These are phyloP conservation scores for Obelidium mucronatum DNA, from an alignment of 192 early-diverging fungal genomes.

Conservation along the genomic window DNA sequence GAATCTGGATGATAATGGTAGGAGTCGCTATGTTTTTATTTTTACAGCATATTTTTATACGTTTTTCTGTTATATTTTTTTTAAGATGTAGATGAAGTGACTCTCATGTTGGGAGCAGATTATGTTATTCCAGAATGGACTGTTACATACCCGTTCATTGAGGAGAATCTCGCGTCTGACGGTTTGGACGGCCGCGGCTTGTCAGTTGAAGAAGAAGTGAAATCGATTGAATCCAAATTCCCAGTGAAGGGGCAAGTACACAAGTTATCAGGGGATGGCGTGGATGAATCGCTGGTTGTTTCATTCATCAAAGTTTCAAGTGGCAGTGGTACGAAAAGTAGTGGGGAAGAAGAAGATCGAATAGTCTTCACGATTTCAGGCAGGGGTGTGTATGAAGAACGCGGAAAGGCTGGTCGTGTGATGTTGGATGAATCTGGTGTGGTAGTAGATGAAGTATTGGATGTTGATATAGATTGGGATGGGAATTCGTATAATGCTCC, in stretches of 20 bases:
- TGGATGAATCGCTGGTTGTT: too few relatives aligned
- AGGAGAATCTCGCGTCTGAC: not conserved
- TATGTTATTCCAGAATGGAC: slow-evolving; percentile 3
- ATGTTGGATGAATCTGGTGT: not conserved
- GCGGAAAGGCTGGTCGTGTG: not conserved
- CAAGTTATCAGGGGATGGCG: not conserved
- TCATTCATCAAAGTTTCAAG: not conserved
- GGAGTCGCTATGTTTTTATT: not conserved
- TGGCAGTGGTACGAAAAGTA: not conserved
- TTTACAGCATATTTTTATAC: not conserved
- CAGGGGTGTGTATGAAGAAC: not conserved
- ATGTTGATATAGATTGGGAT: slow-evolving; percentile 1
- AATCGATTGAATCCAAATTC: not conserved
- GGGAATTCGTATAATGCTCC: not conserved
- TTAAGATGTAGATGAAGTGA: not conserved
- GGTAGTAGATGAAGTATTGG: not conserved
- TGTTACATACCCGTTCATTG: not conserved
- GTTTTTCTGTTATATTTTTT: not conserved
- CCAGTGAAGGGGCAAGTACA: not conserved
- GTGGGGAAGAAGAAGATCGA: not conserved
- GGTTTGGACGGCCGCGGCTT: not conserved
- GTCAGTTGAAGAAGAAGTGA: slow-evolving; percentile 11
- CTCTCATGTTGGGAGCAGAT: not conserved
- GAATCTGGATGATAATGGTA: not conserved
- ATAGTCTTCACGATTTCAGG: slow-evolving; percentile 7